Conservation (phyloP, 192 early-diverging fungal genomes). For the Coemansia biformis region DNA sequence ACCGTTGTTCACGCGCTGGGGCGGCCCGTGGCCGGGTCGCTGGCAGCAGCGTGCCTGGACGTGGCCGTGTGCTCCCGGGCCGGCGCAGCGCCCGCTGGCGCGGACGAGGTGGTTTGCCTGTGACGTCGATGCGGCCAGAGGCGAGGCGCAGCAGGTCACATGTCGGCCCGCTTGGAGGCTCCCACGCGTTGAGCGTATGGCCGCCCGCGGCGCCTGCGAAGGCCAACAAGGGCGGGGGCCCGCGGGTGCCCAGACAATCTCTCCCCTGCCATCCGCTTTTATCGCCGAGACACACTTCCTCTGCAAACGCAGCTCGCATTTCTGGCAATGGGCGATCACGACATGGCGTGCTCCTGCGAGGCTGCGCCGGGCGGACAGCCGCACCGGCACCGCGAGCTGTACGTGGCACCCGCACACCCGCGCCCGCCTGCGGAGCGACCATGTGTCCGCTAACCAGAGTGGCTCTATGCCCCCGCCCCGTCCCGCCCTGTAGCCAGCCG, state of each 20-base stretch:
- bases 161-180: no score
- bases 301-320: not conserved
- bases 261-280: no score
- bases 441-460: not conserved
- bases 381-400: slow-evolving; percentile 49
- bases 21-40: slow-evolving; percentile 1
- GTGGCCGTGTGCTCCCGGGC: slow-evolving; percentile 14
- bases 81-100: not conserved
- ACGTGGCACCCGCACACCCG: no score
- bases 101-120: slow-evolving; percentile 3
- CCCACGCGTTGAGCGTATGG: no score
- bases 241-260: no score
- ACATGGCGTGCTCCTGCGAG: slow-evolving; percentile 47
- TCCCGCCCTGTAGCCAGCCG: slow-evolving; percentile 42
- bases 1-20: slow-evolving; percentile 26
- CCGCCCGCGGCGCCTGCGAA: no score
- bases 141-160: no score
- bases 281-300: no score
- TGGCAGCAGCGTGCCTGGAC: not conserved
- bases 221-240: no score
- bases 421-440: no score
- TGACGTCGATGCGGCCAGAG: not conserved
- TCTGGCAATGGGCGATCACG: slow-evolving; percentile 31
- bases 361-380: slow-evolving; percentile 35
- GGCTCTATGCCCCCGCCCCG: not conserved